Base-by-base conservation (phyloP, 2,329 filamentous ascomycete species). In the Biscogniauxia mediterranea region DNA sequence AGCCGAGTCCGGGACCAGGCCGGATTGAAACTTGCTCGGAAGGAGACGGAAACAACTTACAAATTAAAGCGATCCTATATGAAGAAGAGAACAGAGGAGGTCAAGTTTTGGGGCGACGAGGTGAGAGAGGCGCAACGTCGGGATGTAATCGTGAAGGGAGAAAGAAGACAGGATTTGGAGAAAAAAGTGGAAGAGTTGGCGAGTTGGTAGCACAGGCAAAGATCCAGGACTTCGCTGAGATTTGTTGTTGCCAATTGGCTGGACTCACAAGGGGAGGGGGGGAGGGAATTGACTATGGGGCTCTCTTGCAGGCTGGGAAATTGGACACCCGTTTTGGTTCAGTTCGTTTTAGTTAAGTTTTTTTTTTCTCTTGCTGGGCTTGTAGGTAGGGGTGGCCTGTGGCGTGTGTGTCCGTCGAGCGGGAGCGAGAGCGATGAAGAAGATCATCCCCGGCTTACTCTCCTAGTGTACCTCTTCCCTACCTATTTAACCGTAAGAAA, bases 261-360 rank as follows among this genome's bases (percentile, higher is more conserved):
- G 50, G 50, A 52, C n/a, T 58, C 59, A 61, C 64, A 64, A 64
- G 61, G 66, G 65, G 66, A 13, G 28, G 28, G 28, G 28, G 28
- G 28, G 28, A 13, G 61, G 52, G 52, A 60, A 63, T 57, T 66
- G 61, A 60, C 60, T 62, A 67, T 65, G 67, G 70, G 62, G 64
- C 65, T 61, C 57, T 63, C 61, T 63, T 64, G 69, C 67, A 70
- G 66, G 65, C 68, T 70, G 69, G 70, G 69, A 72, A 72, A 71
- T 71, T 71, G 68, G 65, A 59, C 42, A 55, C 63, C 65, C 56
- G 59, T 65, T 66, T 61, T 50, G 20, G 61, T 58, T 59, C 61
- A 46, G 38, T 46, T 46, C 38, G 38, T 46, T 46, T 46, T 46
- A 46, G 38, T 46, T 46, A 9, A 9, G 7, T 46, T 46, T n/a